phyloP scores from a whole-genome alignment of 352 stramenopile genomes.

The Pseudoperonospora humuli region DNA sequence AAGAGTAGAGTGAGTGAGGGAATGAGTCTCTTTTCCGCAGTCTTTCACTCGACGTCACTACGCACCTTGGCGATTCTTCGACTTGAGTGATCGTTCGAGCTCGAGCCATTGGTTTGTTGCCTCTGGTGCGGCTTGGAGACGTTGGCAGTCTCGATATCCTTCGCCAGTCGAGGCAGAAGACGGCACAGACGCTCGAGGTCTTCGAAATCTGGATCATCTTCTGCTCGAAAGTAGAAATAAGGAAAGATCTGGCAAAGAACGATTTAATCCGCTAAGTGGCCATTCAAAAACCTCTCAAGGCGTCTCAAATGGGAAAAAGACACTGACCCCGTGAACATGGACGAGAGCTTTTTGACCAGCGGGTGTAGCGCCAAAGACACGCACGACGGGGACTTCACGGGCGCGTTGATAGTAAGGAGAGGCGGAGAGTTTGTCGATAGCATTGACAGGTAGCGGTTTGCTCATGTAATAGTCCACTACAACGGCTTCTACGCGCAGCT shows the following conservation, averaged over 20 bases:
- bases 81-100: neutral
- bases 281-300: no score
- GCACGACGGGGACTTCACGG: conserved; percentile 74
- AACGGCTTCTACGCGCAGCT: conserved; percentile 63
- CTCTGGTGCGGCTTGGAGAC: conserved; percentile 38
- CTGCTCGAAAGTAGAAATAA: conserved; percentile 84
- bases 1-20: neutral
- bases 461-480: conserved; percentile 82
- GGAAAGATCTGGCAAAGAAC: conserved; percentile 58
- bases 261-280: no score
- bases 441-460: conserved; percentile 38
- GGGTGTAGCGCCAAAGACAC: conserved; percentile 85
- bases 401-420: conserved; percentile 68
- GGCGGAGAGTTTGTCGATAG: conserved; percentile 35
- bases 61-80: conserved; percentile 72
- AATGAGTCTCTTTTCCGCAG: neutral
- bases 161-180: conserved; percentile 59
- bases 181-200: conserved; percentile 40
- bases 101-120: conserved; percentile 4
- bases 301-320: no score
- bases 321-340: conserved; percentile 80
- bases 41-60: neutral
- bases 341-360: conserved; percentile 86
- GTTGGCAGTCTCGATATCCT: conserved; percentile 58
- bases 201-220: conserved; percentile 58